These are phyloP conservation scores for Glycine latifolia DNA, from an alignment of 306 rosid genomes.

Conservation along the genomic window DNA sequence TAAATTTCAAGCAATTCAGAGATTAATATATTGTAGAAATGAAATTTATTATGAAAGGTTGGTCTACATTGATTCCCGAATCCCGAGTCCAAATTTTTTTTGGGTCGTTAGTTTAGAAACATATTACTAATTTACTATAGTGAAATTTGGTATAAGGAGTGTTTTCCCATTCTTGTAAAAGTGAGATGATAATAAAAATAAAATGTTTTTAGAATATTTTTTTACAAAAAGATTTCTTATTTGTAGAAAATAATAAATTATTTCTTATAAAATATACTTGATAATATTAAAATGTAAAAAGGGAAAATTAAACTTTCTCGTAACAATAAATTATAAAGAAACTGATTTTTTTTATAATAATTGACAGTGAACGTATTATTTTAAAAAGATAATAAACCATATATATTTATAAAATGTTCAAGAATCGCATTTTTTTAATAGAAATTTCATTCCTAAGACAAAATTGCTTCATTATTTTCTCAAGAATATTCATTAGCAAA, in stretches of 20 bases:
- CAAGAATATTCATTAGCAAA: no score
- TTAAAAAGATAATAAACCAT: background rate
- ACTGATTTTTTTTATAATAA: background rate
- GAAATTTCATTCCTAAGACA: background rate
- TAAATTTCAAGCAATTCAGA: background rate
- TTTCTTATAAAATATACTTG: background rate
- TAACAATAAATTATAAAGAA: no score
- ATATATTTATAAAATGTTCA: background rate
- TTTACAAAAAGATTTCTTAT: background rate
- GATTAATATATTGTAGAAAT: background rate
- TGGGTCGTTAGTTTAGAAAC: background rate
- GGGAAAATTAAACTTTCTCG: background rate
- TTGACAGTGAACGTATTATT: background rate
- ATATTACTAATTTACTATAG: background rate
- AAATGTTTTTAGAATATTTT: no score
- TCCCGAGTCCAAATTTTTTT: background rate
- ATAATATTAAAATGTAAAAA: background rate
- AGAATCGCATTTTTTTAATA: background rate
- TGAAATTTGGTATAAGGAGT: background rate
- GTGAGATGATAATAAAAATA: background rate
- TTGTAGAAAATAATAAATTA: background rate
- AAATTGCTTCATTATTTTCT: background rate
- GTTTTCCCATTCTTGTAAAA: background rate
- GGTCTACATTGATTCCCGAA: conserved; percentile 23
- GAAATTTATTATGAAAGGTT: background rate